These are phyloP conservation scores for Camillea tinctor DNA, from an alignment of 2,329 filamentous ascomycete species.

Conservation along the genomic window DNA sequence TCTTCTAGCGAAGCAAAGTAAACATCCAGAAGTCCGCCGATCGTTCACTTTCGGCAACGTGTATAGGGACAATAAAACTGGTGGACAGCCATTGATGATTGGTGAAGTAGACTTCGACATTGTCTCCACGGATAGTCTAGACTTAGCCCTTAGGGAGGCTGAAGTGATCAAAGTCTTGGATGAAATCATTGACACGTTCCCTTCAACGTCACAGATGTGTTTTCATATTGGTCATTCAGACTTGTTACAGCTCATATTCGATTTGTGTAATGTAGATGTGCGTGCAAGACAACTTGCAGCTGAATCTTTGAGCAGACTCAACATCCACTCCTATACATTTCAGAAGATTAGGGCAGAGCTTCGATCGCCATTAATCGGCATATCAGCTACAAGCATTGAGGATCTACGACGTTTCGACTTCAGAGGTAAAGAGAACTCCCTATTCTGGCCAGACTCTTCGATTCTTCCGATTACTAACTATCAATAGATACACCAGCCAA, in stretches of 20 bases:
- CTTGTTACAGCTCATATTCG: slow-evolving; percentile 83
- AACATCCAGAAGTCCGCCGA: slow-evolving; percentile 63
- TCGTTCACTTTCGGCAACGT: slow-evolving; percentile 87
- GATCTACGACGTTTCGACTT: slow-evolving; percentile 92
- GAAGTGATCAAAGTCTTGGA: slow-evolving; percentile 93
- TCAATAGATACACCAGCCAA: slow-evolving; percentile 52
- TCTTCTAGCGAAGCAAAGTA: slow-evolving; percentile 69
- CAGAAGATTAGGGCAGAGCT: slow-evolving; percentile 80
- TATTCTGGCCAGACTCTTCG: neutral
- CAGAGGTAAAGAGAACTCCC: slow-evolving; percentile 57
- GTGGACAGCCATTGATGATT: slow-evolving; percentile 77
- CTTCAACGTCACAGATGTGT: slow-evolving; percentile 74
- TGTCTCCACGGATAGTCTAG: slow-evolving; percentile 75
- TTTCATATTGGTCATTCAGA: slow-evolving; percentile 90
- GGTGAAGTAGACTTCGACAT: slow-evolving; percentile 97
- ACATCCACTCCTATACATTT: slow-evolving; percentile 78
- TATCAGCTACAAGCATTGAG: slow-evolving; percentile 86
- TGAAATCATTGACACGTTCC: slow-evolving; percentile 81
- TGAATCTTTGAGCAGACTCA: slow-evolving; percentile 82
- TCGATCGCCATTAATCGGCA: slow-evolving; percentile 74
- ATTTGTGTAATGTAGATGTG: slow-evolving; percentile 76
- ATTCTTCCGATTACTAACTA: slow-evolving; percentile 10
- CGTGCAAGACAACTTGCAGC: slow-evolving; percentile 70
- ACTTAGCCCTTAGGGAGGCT: slow-evolving; percentile 86
- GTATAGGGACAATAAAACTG: slow-evolving; percentile 75